phyloP scores from a whole-genome alignment of 2,329 filamentous ascomycete species.

The Verticillium longisporum region DNA sequence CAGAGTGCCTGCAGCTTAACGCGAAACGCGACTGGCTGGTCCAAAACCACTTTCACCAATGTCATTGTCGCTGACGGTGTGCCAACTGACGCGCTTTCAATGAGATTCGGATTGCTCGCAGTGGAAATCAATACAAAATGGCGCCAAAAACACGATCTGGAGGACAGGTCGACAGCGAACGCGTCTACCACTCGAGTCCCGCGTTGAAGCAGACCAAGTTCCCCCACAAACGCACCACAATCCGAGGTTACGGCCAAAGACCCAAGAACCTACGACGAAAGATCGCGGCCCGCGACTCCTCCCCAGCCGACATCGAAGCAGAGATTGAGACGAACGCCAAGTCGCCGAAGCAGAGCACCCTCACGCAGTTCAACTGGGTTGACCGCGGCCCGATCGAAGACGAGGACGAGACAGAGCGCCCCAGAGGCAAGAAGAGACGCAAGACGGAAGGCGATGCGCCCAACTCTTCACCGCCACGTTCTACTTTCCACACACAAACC shows the following conservation, averaged over 20 bases:
- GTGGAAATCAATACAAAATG: constrained; percentile 17
- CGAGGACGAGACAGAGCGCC: constrained; percentile 10
- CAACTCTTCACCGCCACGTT: constrained; percentile 14
- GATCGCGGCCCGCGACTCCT: neutral
- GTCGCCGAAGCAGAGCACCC: constrained; percentile 26
- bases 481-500: constrained; percentile 30
- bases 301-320: neutral
- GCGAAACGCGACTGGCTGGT: neutral
- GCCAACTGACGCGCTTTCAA: neutral
- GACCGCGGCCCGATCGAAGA: constrained; percentile 19
- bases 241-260: constrained; percentile 24
- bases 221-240: constrained; percentile 22
- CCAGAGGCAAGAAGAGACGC: constrained; percentile 7
- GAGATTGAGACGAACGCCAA: neutral
- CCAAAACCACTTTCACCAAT: neutral
- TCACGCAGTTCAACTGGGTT: constrained; percentile 35
- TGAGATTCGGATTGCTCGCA: neutral
- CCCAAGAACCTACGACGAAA: constrained; percentile 4
- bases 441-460: constrained; percentile 24
- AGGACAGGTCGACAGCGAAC: constrained; percentile 24
- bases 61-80: neutral
- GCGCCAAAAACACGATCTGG: constrained; percentile 28
- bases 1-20: neutral
- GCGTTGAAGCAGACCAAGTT: constrained; percentile 31
- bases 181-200: constrained; percentile 30